phyloP scores from a whole-genome alignment of 192 early-diverging fungal genomes.

The Umbelopsis isabellina region DNA sequence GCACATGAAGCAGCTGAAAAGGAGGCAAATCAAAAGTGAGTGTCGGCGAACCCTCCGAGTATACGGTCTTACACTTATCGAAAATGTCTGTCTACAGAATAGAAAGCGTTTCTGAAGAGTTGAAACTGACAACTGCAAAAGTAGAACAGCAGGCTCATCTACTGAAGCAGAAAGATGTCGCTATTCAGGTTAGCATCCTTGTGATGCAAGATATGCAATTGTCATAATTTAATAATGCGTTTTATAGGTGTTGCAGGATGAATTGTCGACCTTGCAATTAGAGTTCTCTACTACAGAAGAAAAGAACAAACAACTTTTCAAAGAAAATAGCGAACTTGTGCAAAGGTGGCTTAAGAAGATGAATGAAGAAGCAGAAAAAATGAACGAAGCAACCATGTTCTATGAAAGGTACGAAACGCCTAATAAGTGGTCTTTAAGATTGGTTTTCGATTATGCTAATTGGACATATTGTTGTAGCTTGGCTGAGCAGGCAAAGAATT shows the following conservation, averaged over 20 bases:
- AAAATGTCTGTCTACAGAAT: conserved; percentile 33
- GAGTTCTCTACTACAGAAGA: conserved; percentile 84
- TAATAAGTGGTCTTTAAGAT: not conserved
- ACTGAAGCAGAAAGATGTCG: conserved; percentile 87
- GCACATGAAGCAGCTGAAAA: conserved; percentile 58
- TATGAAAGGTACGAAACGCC: conserved; percentile 69
- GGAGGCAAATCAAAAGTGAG: conserved; percentile 69
- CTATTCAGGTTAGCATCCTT: conserved; percentile 68
- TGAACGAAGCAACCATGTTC: conserved; percentile 93
- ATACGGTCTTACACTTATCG: not conserved
- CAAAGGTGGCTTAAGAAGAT: conserved; percentile 91
- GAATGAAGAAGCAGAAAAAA: conserved; percentile 86
- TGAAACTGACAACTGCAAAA: conserved; percentile 32
- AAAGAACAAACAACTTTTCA: conserved; percentile 64
- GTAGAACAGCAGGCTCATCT: conserved; percentile 47
- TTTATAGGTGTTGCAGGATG: conserved; percentile 84
- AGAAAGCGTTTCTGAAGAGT: conserved; percentile 38
- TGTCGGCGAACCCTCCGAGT: not conserved
- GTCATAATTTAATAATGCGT: not conserved
- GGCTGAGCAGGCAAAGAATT: conserved; percentile 11
- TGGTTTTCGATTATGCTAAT: not conserved
- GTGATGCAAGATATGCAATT: not conserved
- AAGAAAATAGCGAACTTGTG: conserved; percentile 86
- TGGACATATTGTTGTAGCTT: not conserved
- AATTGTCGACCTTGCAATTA: conserved; percentile 86